Base-by-base conservation (phyloP, 2,329 filamentous ascomycete species). In the Botrytis tulipae region DNA sequence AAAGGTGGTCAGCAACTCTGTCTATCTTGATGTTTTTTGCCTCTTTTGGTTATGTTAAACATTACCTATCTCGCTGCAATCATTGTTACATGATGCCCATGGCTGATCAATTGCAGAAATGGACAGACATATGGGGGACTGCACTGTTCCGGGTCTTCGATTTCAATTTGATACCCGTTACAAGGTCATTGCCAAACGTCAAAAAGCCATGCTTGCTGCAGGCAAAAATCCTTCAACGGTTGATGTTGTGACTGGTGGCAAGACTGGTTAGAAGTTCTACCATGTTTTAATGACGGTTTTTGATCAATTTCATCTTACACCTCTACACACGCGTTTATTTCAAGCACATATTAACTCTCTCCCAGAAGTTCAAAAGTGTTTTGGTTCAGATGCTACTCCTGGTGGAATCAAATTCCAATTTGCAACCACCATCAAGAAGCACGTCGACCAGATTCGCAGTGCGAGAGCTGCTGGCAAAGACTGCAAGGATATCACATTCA, bases 351-450 rank as follows among this genome's bases (percentile, higher is more conserved):
- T 75, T 76, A 67, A 76, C 70, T 22, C 3, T 44, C 7, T 44
- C 37, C 32, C 65, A 74, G 73, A 75, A 59, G 57, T 70, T 29
- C 72, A 71, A 48, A n/a, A 57, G 10, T 74, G 72, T 62, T 77
- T 76, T 62, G 78, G 77, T 9, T 75, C 85, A 85, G 78, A 90
- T 86, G 79, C 87, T 88, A 79, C 89, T 88, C 77, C 84, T 86
- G 7, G 76, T 54, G 75, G 71, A 54, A 70, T 78, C 60, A 66
- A 32, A 62, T 77, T 75, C 25, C 74, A 77, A 32, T 77, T 76
- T 67, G 51, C 72, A 9, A 80, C 82, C 25, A 78, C 78, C 22
- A 78, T 83, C 72, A 82, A 82, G 74, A 78, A 80, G 51, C 78
- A 84, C 29, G 80, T 79, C 25, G 80, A 82, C 63, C 75, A 81